Evolutionary conservation across 495 filamentous ascomycete genomes (phyloP), one percentile per base, ranked within the genome.

Genomic region (Amniculicola lignicola): DNA sequence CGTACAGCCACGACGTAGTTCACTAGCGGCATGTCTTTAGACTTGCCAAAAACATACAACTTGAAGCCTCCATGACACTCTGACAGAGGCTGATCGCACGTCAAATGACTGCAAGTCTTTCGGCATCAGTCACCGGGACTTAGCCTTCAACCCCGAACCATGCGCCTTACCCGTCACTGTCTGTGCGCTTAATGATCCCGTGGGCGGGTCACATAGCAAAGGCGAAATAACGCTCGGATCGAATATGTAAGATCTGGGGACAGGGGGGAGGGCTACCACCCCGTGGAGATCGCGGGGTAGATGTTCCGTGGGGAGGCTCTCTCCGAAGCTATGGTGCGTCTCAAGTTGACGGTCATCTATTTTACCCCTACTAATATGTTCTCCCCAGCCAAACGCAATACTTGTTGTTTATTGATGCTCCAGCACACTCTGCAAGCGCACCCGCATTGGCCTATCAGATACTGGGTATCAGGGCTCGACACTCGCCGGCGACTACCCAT

Each of bases 281-380:
- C 38, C 19, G 27, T 54, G 50, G 54, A 54, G 54, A 59, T 63
- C 54, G 60, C 60, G 60, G 60, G 60, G 60, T 63, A 63, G 12
- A 16, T 23, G 42, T 36, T 25, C 43, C 50, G 54, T 42, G 60
- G 55, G 49, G 36, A 39, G 27, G 37, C 18, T 19, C 15, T 5
- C 31, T 54, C 53, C 54, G 59, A 21, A 23, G 25, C 43, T 36
- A 31, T 50, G 50, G 31, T 31, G 27, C 27, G 60, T 63, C 60
- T 63, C 60, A 59, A 45, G 48, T 63, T 59, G 16, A 54, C 21
- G 9, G 48, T 63, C 54, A 54, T 63, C 28, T 54, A 63, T 59
- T 54, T n/a, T 38, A 49, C 37, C 50, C 60, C 41, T 12, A 38
- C 16, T 23, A 39, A 37, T 44, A 18, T 29, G 15, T 43, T 54